Evolutionary conservation across 2,329 filamentous ascomycete species (phyloP).

Genomic region (Colletotrichum lupini): DNA sequence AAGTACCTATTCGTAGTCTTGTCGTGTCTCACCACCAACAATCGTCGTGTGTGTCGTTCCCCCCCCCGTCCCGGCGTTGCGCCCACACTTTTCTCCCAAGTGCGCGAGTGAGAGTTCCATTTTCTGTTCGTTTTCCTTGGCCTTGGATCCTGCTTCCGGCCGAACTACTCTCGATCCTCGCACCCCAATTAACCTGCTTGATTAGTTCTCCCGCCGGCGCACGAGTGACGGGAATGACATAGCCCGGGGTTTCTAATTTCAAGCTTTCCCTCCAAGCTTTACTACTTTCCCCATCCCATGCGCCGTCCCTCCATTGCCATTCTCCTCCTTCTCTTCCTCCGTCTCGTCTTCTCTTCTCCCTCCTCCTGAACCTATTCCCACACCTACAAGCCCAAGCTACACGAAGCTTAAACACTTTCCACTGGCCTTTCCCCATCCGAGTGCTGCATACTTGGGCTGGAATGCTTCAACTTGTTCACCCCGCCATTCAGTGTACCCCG

Average conservation of each 20-base stretch:
- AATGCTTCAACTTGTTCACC: constrained; percentile 14
- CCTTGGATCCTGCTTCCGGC: constrained; percentile 18
- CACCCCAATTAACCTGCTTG: background rate
- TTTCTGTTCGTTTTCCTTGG: background rate
- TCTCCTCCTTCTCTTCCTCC: constrained; percentile 14
- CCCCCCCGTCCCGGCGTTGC: constrained; percentile 20
- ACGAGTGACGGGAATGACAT: constrained; percentile 18
- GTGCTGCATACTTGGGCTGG: background rate
- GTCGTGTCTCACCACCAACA: constrained; percentile 40
- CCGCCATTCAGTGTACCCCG: constrained; percentile 13
- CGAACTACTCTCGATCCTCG: background rate
- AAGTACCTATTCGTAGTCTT: background rate
- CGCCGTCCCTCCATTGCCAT: constrained; percentile 19
- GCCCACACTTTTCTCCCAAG: constrained; percentile 11
- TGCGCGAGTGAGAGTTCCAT: background rate
- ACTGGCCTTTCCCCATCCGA: background rate
- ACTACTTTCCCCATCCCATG: background rate
- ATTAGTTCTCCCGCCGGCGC: background rate
- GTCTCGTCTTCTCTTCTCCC: background rate
- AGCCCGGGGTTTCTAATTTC: constrained; percentile 10
- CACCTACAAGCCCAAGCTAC: background rate
- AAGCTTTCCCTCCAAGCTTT: constrained; percentile 31
- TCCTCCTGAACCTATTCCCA: background rate
- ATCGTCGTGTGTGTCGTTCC: constrained; percentile 5
- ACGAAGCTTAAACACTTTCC: background rate